Base-by-base conservation (phyloP, 1,139 yeast genomes). In the Meyerozyma guilliermondii region DNA sequence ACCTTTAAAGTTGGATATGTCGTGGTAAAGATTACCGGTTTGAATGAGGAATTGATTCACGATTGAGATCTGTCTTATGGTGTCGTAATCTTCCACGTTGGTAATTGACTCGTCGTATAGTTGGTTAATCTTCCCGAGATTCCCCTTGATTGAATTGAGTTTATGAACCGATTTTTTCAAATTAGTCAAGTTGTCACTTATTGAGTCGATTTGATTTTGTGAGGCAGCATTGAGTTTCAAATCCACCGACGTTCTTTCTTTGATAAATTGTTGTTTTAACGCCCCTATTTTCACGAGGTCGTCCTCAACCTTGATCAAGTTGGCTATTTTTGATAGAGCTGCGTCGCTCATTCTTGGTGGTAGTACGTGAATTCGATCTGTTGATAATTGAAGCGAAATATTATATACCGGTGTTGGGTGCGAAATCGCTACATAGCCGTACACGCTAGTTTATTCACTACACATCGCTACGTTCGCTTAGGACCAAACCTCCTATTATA, bases 241-340 rank as follows among this genome's bases (percentile, higher is more conserved):
- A 51, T 87, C 95, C n/a, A 86, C 65, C 1, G 85, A 75, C 0
- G 84, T 74, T 58, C 84, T 85, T 55, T 87, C 94, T 48, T 86
- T 78, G 36, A 64, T 54, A 43, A 87, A 71, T 52, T 82, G 87
- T 49, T 76, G 82, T 46, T 78, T 76, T 34, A 83, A 64, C 1
- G 68, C 60, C 8, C 71, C 62, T 10, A 82, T 73, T 53, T 81
- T 81, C 41, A 71, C 78, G 45, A 84, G 68, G 51, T 83, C 87
- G 51, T 77, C 81, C 49, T 76, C 81, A 10, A 66, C 63, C 50
- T 69, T 68, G 42, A 78, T 62, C 41, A 77, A 58, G 31, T 69
- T 71, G 30, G 74, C 68, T 23, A 78, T 68, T 43, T 73, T 58
- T 11, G 72, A 63, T 31, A 72, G 60, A 4, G 77, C 75, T 3